phyloP scores from a whole-genome alignment of 1,284 basidiomycete species.

The Malassezia dermatis region DNA sequence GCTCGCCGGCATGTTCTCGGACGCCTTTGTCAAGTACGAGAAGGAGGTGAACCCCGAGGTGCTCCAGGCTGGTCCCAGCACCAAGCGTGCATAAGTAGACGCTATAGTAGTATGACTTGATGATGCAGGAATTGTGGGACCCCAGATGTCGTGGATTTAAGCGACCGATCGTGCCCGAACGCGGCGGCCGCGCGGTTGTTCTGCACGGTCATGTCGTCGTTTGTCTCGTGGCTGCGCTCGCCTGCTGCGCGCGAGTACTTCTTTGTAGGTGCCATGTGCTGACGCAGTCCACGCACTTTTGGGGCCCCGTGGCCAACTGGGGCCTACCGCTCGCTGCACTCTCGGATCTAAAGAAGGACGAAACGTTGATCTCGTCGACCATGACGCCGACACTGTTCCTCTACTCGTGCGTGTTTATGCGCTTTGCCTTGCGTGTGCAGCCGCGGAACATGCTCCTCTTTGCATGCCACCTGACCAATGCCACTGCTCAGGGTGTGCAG shows the following conservation, averaged over 20 bases:
- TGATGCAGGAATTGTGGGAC: too few relatives aligned
- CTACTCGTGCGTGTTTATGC: slow-evolving; percentile 44
- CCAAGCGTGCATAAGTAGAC: background rate
- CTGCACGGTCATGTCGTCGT: slow-evolving; percentile 21
- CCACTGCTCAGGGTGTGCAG: slow-evolving; percentile 37
- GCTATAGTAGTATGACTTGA: background rate
- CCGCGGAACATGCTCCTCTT: slow-evolving; percentile 45
- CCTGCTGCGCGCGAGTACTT: slow-evolving; percentile 46
- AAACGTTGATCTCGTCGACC: slow-evolving; percentile 42
- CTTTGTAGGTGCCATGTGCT: slow-evolving; percentile 26
- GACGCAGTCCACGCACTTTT: slow-evolving; percentile 43
- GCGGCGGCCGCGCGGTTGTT: background rate
- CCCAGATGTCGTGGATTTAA: background rate
- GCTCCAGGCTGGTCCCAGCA: slow-evolving; percentile 34
- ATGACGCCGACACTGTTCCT: slow-evolving; percentile 40
- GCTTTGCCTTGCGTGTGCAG: slow-evolving; percentile 45
- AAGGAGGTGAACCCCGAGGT: slow-evolving; percentile 39
- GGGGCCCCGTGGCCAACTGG: slow-evolving; percentile 48
- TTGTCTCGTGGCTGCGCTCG: slow-evolving; percentile 39
- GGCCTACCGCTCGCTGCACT: slow-evolving; percentile 45
- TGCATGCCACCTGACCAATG: slow-evolving; percentile 43
- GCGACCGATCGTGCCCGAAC: background rate
- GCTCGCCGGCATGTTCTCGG: slow-evolving; percentile 46
- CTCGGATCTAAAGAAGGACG: slow-evolving; percentile 42
- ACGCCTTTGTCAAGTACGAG: slow-evolving; percentile 44